These are phyloP conservation scores for Zygoascus tannicola DNA, from an alignment of 805 yeast genomes.

Conservation along the genomic window DNA sequence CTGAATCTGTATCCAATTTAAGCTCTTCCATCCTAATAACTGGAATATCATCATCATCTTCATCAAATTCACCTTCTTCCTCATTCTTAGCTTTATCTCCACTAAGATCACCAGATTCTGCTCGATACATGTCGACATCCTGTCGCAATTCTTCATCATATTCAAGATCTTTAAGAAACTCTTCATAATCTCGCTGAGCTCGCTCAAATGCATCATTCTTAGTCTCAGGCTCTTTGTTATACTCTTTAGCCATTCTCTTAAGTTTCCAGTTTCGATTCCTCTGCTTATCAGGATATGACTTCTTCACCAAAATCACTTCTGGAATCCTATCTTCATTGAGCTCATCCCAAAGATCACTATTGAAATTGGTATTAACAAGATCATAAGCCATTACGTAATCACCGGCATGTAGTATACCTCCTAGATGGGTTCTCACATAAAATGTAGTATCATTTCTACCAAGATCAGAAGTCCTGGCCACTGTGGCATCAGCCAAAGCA, in stretches of 20 bases:
- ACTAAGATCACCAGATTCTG: conserved; percentile 21
- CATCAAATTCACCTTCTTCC: conserved; percentile 7
- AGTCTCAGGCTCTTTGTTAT: conserved; percentile 67
- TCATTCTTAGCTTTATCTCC: conserved; percentile 15
- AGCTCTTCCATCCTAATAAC: conserved; percentile 11
- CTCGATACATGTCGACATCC: conserved; percentile 56
- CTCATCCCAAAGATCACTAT: conserved; percentile 75
- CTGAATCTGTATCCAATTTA: conserved; percentile 6
- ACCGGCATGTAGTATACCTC: conserved; percentile 92
- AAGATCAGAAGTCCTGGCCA: conserved; percentile 82
- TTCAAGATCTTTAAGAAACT: conserved; percentile 19
- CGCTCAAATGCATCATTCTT: conserved; percentile 82
- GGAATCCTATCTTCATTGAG: conserved; percentile 57
- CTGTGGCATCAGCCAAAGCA: conserved; percentile 82
- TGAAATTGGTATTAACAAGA: conserved; percentile 75
- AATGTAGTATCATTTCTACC: conserved; percentile 77
- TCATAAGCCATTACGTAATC: conserved; percentile 91
- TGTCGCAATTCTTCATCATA: conserved; percentile 40
- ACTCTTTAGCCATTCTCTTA: conserved; percentile 97
- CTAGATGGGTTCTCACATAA: conserved; percentile 84
- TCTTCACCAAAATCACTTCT: conserved; percentile 66
- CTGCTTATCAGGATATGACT: conserved; percentile 15
- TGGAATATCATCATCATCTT: conserved; percentile 13
- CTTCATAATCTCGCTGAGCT: conserved; percentile 30
- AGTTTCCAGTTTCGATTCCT: conserved; percentile 30